Evolutionary conservation across 306 rosid species (phyloP).

Genomic region (Parietaria judaica): DNA sequence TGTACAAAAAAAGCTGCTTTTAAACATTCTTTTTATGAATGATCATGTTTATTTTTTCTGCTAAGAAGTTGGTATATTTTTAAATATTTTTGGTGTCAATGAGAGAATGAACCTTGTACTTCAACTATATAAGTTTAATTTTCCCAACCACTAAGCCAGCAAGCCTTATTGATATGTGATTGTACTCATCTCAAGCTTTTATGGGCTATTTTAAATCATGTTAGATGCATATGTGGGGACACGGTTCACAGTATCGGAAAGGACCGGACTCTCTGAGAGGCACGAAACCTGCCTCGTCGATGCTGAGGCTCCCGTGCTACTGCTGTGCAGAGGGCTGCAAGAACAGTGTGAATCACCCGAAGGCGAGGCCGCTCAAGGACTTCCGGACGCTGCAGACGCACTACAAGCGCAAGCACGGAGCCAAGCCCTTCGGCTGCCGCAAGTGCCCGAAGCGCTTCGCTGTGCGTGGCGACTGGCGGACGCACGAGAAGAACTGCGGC

Average conservation of each 20-base stretch:
- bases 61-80: too few species aligned
- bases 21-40: too few species aligned
- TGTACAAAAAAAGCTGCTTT: too few species aligned
- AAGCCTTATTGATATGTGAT: too few species aligned
- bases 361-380: constrained; percentile 83
- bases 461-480: constrained; percentile 89
- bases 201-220: not conserved
- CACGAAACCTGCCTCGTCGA: constrained; percentile 62
- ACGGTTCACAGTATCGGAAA: constrained; percentile 83
- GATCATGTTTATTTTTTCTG: too few species aligned
- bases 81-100: too few species aligned
- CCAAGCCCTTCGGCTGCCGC: constrained; percentile 77
- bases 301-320: constrained; percentile 78
- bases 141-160: too few species aligned
- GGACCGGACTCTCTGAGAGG: constrained; percentile 87
- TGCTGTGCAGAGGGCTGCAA: constrained; percentile 93
- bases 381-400: constrained; percentile 89
- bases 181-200: too few species aligned
- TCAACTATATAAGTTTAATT: too few species aligned
- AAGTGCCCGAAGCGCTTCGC: constrained; percentile 85
- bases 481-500: constrained; percentile 95
- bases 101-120: too few species aligned
- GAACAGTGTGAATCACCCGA: constrained; percentile 73
- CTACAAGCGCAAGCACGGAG: constrained; percentile 88
- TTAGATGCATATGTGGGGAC: constrained; percentile 99